Evolutionary conservation across 371 early-diverging fungal genomes (phyloP), one percentile per base, ranked within the genome.

Genomic region (Furculomyces boomerangus): DNA sequence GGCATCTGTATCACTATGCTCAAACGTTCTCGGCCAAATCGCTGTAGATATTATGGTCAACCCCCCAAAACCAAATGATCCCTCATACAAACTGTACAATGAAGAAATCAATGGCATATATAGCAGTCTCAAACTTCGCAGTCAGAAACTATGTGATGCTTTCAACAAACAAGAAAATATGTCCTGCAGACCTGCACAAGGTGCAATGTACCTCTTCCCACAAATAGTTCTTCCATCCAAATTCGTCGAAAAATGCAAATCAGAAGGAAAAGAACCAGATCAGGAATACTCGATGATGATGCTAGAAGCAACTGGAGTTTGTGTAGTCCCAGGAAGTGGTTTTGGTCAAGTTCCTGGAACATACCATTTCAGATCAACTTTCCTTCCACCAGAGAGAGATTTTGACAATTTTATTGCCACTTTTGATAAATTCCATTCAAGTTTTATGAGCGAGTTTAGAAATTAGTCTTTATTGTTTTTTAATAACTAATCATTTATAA

Each of bases 201-300:
- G 98, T 22, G 86, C 98, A 48, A 88, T 97, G 93, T 97, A 97
- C 68, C 74, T 93, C 44, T 94, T 94, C 79, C 96, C 95, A 3
- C 72, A 65, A 43, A 75, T 97, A 35, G 59, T 66, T 14, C 62
- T 95, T 3, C 84, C 95, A 14, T 50, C 60, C 40, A 80, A 76
- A 55, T 86, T 87, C 27, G 67, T 92, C 27, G 79, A 77, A 39
- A 88, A 79, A 47, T 93, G 93, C 13, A 55, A 76, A 50, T 63
- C 59, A 16, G 71, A 62, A 8, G 74, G 76, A 25, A 75, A 80
- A 72, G 54, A 68, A 44, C 84, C 94, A 16, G 98, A 97, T 67
- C 79, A 75, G 20, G 75, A 86, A 52, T 97, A 97, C 71, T 78
- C 81, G 59, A 66, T 93, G 78, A 82, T 76, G 46, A 74, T 97